Percentiles rank a stretch among this genome's conserved stretches.
These are phyloP conservation scores for Phytophthora brassicae DNA, from an alignment of 352 stramenopile genomes.

Conservation along the genomic window DNA sequence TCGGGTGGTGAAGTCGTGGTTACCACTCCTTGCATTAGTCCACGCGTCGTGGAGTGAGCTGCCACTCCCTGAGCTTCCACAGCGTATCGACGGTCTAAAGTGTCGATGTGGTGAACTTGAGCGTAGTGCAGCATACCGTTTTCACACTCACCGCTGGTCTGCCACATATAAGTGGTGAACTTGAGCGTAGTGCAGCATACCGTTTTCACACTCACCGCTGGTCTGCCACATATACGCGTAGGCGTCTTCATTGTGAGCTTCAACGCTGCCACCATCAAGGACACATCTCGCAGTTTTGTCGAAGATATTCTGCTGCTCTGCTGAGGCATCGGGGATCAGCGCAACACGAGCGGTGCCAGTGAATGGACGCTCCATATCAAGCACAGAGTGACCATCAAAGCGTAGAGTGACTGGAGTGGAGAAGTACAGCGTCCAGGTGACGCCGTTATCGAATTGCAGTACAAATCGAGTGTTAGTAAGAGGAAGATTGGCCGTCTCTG, in stretches of 20 bases:
- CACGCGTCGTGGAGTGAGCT: slow-evolving; percentile 54
- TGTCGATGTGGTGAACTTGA: slow-evolving; percentile 59
- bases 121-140: slow-evolving; percentile 65
- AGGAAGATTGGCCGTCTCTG: slow-evolving; percentile 26
- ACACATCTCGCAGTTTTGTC: slow-evolving; percentile 45
- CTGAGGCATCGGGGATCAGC: slow-evolving; percentile 38
- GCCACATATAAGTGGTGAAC: slow-evolving; percentile 68
- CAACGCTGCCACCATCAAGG: slow-evolving; percentile 46
- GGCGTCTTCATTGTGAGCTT: slow-evolving; percentile 41
- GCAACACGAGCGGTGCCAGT: slow-evolving; percentile 37
- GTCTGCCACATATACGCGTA: slow-evolving; percentile 68
- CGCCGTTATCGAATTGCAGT: slow-evolving; percentile 48
- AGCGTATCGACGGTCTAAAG: slow-evolving; percentile 48
- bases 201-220: slow-evolving; percentile 47
- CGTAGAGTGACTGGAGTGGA: slow-evolving; percentile 33
- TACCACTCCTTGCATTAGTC: slow-evolving; percentile 52
- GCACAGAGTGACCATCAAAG: slow-evolving; percentile 37
- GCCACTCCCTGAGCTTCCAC: slow-evolving; percentile 31
- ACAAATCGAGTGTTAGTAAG: slow-evolving; percentile 51
- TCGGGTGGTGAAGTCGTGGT: slow-evolving; percentile 49
- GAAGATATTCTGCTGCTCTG: slow-evolving; percentile 37
- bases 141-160: slow-evolving; percentile 56
- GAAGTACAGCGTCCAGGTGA: slow-evolving; percentile 65
- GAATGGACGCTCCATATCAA: slow-evolving; percentile 37
- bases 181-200: slow-evolving; percentile 64